These are phyloP conservation scores for Amylostereum chailletii DNA, from an alignment of 1,284 basidiomycete genomes.

Conservation along the genomic window DNA sequence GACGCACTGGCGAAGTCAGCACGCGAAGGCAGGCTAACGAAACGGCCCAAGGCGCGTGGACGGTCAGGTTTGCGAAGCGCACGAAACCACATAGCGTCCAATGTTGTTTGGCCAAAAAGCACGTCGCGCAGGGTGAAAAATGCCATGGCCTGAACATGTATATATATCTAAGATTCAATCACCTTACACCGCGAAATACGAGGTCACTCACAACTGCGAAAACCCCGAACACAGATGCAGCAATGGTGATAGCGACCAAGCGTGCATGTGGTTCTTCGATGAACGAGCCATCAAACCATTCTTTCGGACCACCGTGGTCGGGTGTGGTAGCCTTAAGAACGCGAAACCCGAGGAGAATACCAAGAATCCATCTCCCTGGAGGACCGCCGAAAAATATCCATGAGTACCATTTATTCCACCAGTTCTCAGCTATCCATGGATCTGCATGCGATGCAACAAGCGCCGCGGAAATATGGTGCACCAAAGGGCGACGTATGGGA, in stretches of 20 bases:
- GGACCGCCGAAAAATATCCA: conserved; percentile 43
- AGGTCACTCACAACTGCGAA: conserved; percentile 31
- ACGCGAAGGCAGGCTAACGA: conserved; percentile 10
- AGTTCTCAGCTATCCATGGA: conserved; percentile 25
- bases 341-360: conserved; percentile 31
- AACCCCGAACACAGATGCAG: conserved; percentile 25
- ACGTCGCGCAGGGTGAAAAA: conserved; percentile 20
- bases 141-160: conserved; percentile 19
- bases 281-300: conserved; percentile 14
- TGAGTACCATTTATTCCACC: conserved; percentile 43
- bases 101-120: conserved; percentile 24
- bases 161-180: neutral
- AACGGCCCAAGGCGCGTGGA: neutral
- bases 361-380: conserved; percentile 35
- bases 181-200: neutral
- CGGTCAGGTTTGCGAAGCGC: neutral
- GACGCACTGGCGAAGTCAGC: neutral
- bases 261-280: conserved; percentile 32
- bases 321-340: conserved; percentile 17
- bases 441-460: conserved; percentile 26
- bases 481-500: conserved; percentile 26
- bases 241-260: conserved; percentile 20
- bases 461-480: conserved; percentile 23
- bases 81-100: conserved; percentile 20
- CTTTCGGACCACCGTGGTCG: conserved; percentile 4